Evolutionary conservation across 2,329 filamentous ascomycete species (phyloP), one percentile per base, ranked within the genome.

Genomic region (Trichoderma atroviride): DNA sequence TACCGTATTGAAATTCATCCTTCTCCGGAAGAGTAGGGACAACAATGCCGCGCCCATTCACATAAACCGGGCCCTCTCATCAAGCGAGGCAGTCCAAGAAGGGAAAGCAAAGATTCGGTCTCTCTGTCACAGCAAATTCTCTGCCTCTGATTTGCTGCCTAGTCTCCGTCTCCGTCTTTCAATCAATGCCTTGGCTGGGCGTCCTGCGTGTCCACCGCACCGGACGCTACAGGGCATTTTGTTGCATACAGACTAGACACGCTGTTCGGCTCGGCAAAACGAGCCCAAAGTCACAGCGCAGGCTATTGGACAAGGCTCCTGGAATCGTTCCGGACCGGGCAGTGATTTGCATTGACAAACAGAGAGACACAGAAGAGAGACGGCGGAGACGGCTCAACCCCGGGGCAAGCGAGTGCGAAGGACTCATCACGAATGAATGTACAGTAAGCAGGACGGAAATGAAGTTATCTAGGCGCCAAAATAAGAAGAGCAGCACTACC

Each of bases 361-460:
- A 22, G 9, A 50, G 43, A 22, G 9, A 50, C n/a, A n/a, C n/a
- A 14, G 5, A 2, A 43, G 3, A 19, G 9, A 10, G 40, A 33
- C 47, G 61, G 52, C 61, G 61, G 61, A 64, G 56, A 64, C 61
- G 61, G 61, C 55, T 56, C 61, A 64, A 64, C 61, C n/a, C 52
- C 61, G 61, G 61, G 19, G 27, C 29, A 22, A 29, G 31, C 5
- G 37, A 19, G 37, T 43, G 37, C 37, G 37, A 43, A 43, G 37
- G 37, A 43, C 37, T 43, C 37, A 43, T 43, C 37, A 19, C 13
- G n/a, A 24, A 7, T 40, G 37, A 5, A 19, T 43, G 40, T 43
- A 43, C 40, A 43, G 37, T 43, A 43, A 43, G 37, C 37, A 43
- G 37, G 3, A 35, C 10, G 47, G 47, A 50, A 50, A 24, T 22